These are phyloP conservation scores for Bertia moriformis DNA, from an alignment of 2,329 filamentous ascomycete species.

Conservation along the genomic window DNA sequence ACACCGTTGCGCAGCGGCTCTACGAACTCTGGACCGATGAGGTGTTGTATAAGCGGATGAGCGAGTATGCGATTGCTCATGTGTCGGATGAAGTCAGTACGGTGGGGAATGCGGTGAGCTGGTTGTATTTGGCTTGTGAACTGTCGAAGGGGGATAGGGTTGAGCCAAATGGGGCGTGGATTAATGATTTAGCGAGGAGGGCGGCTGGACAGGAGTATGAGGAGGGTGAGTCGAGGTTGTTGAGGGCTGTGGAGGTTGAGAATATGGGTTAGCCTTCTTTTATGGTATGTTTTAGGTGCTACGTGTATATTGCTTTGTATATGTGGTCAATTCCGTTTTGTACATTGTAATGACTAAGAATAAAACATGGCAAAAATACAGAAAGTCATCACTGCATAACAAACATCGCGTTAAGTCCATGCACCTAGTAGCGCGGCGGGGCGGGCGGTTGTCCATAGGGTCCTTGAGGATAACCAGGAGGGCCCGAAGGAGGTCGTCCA, in stretches of 20 bases:
- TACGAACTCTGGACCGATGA: slow-evolving; percentile 36
- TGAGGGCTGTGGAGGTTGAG: slow-evolving; percentile 6
- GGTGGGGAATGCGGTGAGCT: slow-evolving; percentile 45
- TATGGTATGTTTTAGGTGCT: too few species aligned
- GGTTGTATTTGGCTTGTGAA: slow-evolving; percentile 43
- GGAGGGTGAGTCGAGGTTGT: slow-evolving; percentile 29
- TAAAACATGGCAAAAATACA: too few species aligned
- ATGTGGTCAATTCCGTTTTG: too few species aligned
- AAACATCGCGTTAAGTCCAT: too few species aligned
- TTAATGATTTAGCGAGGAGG: slow-evolving; percentile 46
- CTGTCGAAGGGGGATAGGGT: slow-evolving; percentile 28
- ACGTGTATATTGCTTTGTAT: too few species aligned
- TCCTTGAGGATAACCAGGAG: background rate
- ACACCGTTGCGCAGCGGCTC: slow-evolving; percentile 37
- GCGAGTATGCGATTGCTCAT: slow-evolving; percentile 29
- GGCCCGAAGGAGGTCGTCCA: background rate
- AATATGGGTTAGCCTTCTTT: background rate
- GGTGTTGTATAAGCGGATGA: slow-evolving; percentile 36
- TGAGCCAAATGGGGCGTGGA: slow-evolving; percentile 35
- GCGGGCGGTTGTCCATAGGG: background rate
- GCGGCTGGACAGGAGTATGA: slow-evolving; percentile 29
- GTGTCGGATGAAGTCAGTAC: slow-evolving; percentile 53
- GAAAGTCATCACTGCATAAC: too few species aligned
- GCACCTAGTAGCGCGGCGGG: background rate
- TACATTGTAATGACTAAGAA: too few species aligned